These are phyloP conservation scores for Suillus luteus DNA, from an alignment of 768 basidiomycete genomes.

Conservation along the genomic window DNA sequence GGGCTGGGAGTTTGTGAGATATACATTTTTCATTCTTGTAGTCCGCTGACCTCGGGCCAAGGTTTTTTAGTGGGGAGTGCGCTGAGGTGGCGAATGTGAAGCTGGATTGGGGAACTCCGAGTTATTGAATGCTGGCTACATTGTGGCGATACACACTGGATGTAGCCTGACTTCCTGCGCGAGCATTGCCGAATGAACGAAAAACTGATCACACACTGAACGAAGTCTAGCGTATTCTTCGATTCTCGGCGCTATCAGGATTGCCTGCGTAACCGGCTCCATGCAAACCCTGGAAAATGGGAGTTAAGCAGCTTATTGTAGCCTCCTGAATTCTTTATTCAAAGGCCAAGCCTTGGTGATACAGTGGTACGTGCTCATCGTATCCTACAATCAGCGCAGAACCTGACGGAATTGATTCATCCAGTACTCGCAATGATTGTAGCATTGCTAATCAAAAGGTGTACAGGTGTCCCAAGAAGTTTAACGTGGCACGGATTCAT, in stretches of 20 bases:
- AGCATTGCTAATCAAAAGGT: background rate
- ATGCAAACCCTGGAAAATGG: background rate
- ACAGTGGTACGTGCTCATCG: background rate
- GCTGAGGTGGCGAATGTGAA: slow-evolving; percentile 31
- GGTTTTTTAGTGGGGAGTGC: slow-evolving; percentile 34
- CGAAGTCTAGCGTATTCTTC: background rate
- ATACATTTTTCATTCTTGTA: background rate
- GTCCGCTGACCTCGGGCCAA: slow-evolving; percentile 19
- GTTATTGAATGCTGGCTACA: too few species aligned
- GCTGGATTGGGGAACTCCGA: background rate
- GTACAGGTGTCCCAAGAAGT: background rate
- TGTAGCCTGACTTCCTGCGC: background rate
- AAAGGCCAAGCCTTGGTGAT: background rate
- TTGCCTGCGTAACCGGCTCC: background rate
- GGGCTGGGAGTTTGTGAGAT: slow-evolving; percentile 63
- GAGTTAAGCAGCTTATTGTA: background rate
- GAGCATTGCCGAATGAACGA: background rate
- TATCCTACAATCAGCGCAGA: background rate
- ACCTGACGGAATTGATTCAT: background rate
- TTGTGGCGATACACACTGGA: background rate
- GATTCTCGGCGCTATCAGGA: background rate
- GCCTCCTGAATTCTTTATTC: background rate
- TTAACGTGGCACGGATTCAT: background rate
- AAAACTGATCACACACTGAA: background rate
- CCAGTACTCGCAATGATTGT: background rate